Conservation (phyloP, 306 rosid genomes). For the Mucuna pruriens region DNA sequence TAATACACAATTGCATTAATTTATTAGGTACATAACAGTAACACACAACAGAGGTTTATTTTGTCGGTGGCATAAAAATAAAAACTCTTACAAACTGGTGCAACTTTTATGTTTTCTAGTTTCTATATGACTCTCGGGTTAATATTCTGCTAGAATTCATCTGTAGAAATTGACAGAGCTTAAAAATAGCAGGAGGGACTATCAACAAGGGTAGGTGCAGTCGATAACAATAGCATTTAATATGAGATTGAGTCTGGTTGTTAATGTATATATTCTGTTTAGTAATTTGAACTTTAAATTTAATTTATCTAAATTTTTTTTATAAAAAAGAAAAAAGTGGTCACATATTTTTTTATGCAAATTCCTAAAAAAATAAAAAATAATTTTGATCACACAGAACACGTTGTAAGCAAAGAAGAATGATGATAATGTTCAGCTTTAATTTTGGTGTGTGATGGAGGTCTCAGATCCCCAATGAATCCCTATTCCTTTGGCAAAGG, state of each 20-base stretch:
- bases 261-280: too few relatives aligned
- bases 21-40: background rate
- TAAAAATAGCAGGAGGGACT: background rate
- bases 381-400: background rate
- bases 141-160: background rate
- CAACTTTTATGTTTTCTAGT: background rate
- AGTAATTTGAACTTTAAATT: too few relatives aligned
- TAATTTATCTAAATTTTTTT: too few relatives aligned
- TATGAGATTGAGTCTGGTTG: too few relatives aligned
- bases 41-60: background rate
- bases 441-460: background rate
- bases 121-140: background rate
- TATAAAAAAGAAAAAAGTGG: too few relatives aligned
- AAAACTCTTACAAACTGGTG: background rate
- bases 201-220: too few relatives aligned
- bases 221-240: too few relatives aligned
- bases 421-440: background rate
- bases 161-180: background rate
- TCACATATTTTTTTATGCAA: background rate
- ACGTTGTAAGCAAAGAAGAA: background rate
- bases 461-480: background rate
- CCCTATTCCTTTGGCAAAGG: background rate
- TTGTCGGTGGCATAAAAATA: background rate
- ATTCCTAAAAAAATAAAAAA: too few relatives aligned
- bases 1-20: background rate